Conservation (phyloP, 768 basidiomycete genomes). For the Leccinum boreale region DNA sequence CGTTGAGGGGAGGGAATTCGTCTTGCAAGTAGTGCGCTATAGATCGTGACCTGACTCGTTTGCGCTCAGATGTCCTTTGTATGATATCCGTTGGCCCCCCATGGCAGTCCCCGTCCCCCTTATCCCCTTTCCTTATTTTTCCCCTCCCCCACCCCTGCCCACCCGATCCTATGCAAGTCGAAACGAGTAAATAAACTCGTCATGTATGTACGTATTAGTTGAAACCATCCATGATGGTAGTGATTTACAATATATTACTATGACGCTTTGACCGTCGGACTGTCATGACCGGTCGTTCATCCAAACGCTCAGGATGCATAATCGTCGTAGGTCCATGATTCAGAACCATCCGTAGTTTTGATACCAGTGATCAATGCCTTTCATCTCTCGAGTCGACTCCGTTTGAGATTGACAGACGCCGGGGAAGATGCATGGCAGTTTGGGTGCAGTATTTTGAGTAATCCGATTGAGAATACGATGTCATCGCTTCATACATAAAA, state of each 20-base stretch:
- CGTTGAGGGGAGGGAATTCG: background rate
- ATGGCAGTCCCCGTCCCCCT: background rate
- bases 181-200: background rate
- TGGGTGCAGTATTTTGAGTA: background rate
- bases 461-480: background rate
- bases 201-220: background rate
- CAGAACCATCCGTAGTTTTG: background rate
- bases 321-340: background rate
- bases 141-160: background rate
- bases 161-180: background rate
- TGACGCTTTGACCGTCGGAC: background rate
- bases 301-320: background rate
- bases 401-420: background rate
- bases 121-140: background rate
- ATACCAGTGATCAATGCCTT: background rate
- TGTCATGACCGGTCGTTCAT: background rate
- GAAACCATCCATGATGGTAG: background rate
- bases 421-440: background rate
- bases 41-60: background rate
- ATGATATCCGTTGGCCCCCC: background rate
- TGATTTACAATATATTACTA: background rate
- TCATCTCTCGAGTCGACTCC: background rate
- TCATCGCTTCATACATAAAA: background rate
- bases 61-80: background rate
- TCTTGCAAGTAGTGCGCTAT: background rate